These are phyloP conservation scores for Zygosaccharomyces pseudobailii DNA, from an alignment of 1,139 yeast genomes.

Conservation along the genomic window DNA sequence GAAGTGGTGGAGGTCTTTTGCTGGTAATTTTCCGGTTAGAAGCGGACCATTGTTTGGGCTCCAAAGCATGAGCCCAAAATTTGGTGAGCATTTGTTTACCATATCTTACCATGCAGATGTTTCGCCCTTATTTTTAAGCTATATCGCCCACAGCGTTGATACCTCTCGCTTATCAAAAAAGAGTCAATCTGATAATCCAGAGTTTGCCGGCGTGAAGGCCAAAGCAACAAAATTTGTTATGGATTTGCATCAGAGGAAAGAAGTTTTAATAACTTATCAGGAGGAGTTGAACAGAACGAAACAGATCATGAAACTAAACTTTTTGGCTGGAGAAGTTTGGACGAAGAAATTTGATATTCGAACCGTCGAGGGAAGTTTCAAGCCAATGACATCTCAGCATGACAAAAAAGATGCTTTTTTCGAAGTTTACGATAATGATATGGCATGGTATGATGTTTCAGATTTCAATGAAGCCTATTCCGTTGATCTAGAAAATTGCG, in stretches of 20 bases:
- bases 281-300: constrained; percentile 54
- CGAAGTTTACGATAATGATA: constrained; percentile 40
- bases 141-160: constrained; percentile 59
- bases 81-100: constrained; percentile 74
- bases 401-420: constrained; percentile 22
- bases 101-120: constrained; percentile 74
- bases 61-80: constrained; percentile 46
- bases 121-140: constrained; percentile 69
- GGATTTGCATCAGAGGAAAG: constrained; percentile 84
- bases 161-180: constrained; percentile 41
- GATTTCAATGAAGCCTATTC: constrained; percentile 73
- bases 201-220: constrained; percentile 70
- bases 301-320: constrained; percentile 53
- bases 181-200: constrained; percentile 47
- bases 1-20: constrained; percentile 79
- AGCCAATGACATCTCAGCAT: constrained; percentile 47
- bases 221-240: constrained; percentile 59
- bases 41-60: constrained; percentile 63
- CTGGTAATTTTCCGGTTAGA: constrained; percentile 71
- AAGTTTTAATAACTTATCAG: constrained; percentile 55
- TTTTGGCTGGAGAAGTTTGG: constrained; percentile 35
- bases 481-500: constrained; percentile 33
- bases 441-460: constrained; percentile 71
- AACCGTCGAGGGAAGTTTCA: constrained; percentile 61
- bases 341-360: constrained; percentile 58